phyloP scores from a whole-genome alignment of 768 basidiomycete species.

The Rhizopogon roseolus region DNA sequence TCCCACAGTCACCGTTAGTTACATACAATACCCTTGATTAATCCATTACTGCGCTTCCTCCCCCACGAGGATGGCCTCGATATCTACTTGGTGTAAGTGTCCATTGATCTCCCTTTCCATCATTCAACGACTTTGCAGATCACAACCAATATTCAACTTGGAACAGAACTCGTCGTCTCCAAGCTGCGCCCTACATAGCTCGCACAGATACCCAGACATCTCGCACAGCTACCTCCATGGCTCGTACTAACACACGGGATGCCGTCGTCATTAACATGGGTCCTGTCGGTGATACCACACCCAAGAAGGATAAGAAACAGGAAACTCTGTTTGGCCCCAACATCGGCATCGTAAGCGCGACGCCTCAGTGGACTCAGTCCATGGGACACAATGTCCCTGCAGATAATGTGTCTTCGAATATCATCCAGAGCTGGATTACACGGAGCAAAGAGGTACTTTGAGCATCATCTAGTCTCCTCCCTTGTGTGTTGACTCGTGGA shows the following conservation, averaged over 20 bases:
- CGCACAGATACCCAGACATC: slow-evolving; percentile 45
- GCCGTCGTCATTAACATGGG: slow-evolving; percentile 23
- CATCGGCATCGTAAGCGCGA: slow-evolving; percentile 69
- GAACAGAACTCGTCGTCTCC: slow-evolving; percentile 54
- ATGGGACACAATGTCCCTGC: slow-evolving; percentile 58
- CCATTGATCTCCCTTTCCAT: not conserved
- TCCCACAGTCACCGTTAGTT: not conserved
- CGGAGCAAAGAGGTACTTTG: slow-evolving; percentile 74
- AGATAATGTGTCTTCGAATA: slow-evolving; percentile 76
- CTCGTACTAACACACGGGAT: slow-evolving; percentile 26
- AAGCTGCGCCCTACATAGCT: slow-evolving; percentile 48
- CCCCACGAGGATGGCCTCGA: slow-evolving; percentile 20
- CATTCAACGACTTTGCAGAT: slow-evolving; percentile 27
- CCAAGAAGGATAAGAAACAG: slow-evolving; percentile 56
- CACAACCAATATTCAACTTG: slow-evolving; percentile 49
- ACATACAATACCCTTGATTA: not conserved
- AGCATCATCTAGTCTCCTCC: slow-evolving; percentile 3
- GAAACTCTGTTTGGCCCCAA: slow-evolving; percentile 91
- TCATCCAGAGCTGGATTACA: slow-evolving; percentile 79
- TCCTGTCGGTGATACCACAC: slow-evolving; percentile 7
- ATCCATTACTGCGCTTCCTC: slow-evolving; percentile 2
- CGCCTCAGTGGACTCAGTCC: slow-evolving; percentile 65
- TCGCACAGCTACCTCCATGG: slow-evolving; percentile 45
- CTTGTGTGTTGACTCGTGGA: not conserved
- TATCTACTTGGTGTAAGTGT: slow-evolving; percentile 37